Evolutionary conservation across 495 filamentous ascomycete species (phyloP).

Genomic region (Podospora pseudocomata): DNA sequence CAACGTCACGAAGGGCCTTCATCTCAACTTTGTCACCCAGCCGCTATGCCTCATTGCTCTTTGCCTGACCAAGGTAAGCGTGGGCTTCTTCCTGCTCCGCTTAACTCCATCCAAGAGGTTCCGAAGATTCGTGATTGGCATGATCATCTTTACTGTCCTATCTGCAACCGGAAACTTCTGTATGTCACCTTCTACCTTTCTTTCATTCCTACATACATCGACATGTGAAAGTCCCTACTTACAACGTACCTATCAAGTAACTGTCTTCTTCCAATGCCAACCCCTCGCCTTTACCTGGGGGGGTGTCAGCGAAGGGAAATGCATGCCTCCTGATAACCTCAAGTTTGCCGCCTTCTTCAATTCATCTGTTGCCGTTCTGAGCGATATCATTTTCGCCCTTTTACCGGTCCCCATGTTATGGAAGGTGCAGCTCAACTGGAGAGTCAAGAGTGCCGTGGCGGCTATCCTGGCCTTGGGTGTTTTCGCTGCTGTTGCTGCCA

Average conservation of each 20-base stretch:
- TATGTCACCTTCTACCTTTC: constrained; percentile 18
- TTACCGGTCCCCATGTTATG: constrained; percentile 46
- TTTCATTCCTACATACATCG: constrained; percentile 20
- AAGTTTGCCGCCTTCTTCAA: constrained; percentile 19
- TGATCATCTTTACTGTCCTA: constrained; percentile 34
- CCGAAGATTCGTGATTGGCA: constrained; percentile 34
- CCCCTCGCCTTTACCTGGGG: constrained; percentile 32
- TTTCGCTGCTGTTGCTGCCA: constrained; percentile 46
- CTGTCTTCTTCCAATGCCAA: constrained; percentile 33
- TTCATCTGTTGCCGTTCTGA: constrained; percentile 39
- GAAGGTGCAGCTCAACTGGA: constrained; percentile 42
- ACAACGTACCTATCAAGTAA: constrained; percentile 20
- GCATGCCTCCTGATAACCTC: constrained; percentile 23
- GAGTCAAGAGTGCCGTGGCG: constrained; percentile 40
- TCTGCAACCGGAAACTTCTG: constrained; percentile 37
- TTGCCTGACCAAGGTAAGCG: constrained; percentile 44
- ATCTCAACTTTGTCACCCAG: constrained; percentile 46
- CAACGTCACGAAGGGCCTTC: constrained; percentile 28
- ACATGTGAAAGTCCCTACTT: constrained; percentile 21
- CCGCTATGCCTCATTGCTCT: constrained; percentile 42
- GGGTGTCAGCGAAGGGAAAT: constrained; percentile 24
- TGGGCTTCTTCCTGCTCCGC: constrained; percentile 46
- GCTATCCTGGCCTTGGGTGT: constrained; percentile 43
- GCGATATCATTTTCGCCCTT: constrained; percentile 43
- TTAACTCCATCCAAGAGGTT: constrained; percentile 36